Conservation (phyloP, 495 filamentous ascomycete species). For the Jackrogersella minutella region DNA sequence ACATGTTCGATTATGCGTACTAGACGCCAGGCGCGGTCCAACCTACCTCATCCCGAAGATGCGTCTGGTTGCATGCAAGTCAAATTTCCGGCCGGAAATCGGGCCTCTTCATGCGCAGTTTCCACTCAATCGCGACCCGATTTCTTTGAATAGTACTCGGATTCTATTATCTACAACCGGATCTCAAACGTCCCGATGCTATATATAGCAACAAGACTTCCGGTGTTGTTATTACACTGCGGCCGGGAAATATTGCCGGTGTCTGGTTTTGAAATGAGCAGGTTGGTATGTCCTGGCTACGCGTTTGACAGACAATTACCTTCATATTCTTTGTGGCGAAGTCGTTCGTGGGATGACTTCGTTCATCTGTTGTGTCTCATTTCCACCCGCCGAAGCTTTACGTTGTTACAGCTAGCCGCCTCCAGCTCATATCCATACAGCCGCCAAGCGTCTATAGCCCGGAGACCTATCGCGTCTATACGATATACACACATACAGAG, state of each 20-base stretch:
- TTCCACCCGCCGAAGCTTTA: neutral
- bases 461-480: neutral
- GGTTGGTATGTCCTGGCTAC: too few species aligned
- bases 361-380: neutral
- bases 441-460: neutral
- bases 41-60: neutral
- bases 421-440: neutral
- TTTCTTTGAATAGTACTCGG: constrained; percentile 8
- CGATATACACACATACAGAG: neutral
- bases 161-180: constrained; percentile 8
- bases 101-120: neutral
- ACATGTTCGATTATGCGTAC: neutral
- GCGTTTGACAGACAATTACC: too few species aligned
- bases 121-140: neutral
- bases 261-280: neutral
- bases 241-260: neutral
- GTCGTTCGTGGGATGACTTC: too few species aligned
- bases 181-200: constrained; percentile 15
- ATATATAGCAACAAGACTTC: constrained; percentile 10
- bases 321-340: too few species aligned
- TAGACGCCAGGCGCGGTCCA: neutral
- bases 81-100: neutral
- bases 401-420: neutral
- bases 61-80: constrained; percentile 1
- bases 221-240: neutral